phyloP scores from a whole-genome alignment of 495 filamentous ascomycete species.

The Penicillium arizonense region DNA sequence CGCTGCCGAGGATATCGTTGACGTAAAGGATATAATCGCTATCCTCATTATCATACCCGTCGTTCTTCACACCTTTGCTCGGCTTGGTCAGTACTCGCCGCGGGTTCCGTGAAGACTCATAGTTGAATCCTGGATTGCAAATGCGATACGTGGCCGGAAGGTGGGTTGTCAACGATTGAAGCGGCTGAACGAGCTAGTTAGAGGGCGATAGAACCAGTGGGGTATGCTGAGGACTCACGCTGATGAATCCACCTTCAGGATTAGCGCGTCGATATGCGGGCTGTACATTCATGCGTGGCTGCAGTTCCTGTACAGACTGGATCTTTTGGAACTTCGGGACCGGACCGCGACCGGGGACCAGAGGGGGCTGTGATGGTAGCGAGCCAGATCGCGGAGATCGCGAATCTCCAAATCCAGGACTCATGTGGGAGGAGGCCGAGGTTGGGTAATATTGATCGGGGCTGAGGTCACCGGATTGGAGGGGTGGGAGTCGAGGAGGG shows the following conservation, averaged over 20 bases:
- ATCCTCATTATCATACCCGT: constrained; percentile 98
- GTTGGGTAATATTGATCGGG: constrained; percentile 68
- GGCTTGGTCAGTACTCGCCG: constrained; percentile 97
- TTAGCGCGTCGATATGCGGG: constrained; percentile 91
- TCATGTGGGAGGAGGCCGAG: constrained; percentile 65
- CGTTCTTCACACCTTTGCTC: constrained; percentile 98
- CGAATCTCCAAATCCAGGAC: constrained; percentile 70
- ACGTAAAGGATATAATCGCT: constrained; percentile 99
- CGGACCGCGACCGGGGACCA: constrained; percentile 60
- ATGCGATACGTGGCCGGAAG: constrained; percentile 95
- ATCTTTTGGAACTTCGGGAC: constrained; percentile 87
- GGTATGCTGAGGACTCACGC: constrained; percentile 57
- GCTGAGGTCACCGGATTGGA: constrained; percentile 62
- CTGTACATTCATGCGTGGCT: constrained; percentile 79
- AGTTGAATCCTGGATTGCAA: constrained; percentile 98
- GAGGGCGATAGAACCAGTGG: not conserved
- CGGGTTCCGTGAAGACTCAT: constrained; percentile 98
- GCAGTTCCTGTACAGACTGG: constrained; percentile 67
- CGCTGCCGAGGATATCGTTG: constrained; percentile 96
- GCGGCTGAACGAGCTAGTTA: constrained; percentile 57
- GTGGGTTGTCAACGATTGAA: constrained; percentile 93
- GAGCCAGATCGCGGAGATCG: constrained; percentile 64
- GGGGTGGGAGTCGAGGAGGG: constrained; percentile 59
- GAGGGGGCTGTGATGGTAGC: constrained; percentile 36
- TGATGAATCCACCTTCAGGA: constrained; percentile 98